These are phyloP conservation scores for Hypoxylon lienhwacheense DNA, from an alignment of 495 filamentous ascomycete genomes.

Conservation along the genomic window DNA sequence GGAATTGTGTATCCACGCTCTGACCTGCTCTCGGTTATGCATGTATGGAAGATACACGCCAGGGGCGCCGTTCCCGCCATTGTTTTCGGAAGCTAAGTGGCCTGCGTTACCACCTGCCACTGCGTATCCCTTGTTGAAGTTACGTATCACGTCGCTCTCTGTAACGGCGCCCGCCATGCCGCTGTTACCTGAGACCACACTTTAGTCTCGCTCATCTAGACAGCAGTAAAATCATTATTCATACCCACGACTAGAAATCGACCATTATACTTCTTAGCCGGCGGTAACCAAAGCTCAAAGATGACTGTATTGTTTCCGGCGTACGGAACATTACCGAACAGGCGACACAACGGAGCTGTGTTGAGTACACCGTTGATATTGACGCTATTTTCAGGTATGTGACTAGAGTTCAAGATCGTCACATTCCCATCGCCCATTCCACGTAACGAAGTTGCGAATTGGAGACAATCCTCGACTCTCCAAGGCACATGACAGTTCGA, in stretches of 20 bases:
- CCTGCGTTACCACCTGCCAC: conserved; percentile 44
- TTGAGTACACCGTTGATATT: conserved; percentile 18
- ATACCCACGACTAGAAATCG: conserved; percentile 42
- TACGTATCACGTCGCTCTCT: conserved; percentile 33
- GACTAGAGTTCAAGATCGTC: conserved; percentile 17
- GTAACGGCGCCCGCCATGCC: conserved; percentile 46
- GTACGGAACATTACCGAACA: conserved; percentile 19
- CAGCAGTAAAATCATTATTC: neutral
- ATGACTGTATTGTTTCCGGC: conserved; percentile 18
- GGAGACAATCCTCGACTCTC: conserved; percentile 16
- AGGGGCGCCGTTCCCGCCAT: conserved; percentile 33
- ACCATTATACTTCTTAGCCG: conserved; percentile 29
- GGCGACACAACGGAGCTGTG: conserved; percentile 10
- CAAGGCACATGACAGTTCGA: conserved; percentile 1
- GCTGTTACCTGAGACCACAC: conserved; percentile 37
- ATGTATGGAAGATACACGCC: conserved; percentile 39
- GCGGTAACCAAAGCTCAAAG: conserved; percentile 39
- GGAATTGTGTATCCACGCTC: conserved; percentile 51
- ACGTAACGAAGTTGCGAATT: conserved; percentile 15
- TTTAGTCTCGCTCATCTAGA: conserved; percentile 1
- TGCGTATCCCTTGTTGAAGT: conserved; percentile 43
- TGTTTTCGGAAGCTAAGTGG: conserved; percentile 34
- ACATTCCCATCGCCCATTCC: conserved; percentile 1
- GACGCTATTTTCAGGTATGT: conserved; percentile 5
- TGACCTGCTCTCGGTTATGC: conserved; percentile 39